A percentile compares a stretch with the other conserved stretches of the same genome.
Evolutionary conservation across 495 filamentous ascomycete genomes (phyloP).

Genomic region (Parathielavia hyrcaniae): DNA sequence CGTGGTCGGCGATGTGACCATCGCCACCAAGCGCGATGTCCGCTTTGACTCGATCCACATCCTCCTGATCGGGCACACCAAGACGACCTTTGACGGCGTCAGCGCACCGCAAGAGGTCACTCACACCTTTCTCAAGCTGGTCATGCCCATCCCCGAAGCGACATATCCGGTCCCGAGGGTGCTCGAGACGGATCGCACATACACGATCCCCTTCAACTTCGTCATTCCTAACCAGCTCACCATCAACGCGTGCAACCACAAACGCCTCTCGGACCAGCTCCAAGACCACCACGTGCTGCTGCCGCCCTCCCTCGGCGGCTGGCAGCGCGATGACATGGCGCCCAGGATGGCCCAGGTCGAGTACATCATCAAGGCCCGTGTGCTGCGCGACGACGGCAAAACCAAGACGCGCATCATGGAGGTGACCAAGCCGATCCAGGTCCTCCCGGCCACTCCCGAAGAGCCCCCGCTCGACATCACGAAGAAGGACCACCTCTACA

Average conservation of each 20-base stretch:
- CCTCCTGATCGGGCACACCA: slow-evolving; percentile 62
- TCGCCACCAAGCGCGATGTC: slow-evolving; percentile 54
- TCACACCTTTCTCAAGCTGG: slow-evolving; percentile 69
- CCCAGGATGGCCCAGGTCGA: slow-evolving; percentile 73
- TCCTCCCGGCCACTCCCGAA: slow-evolving; percentile 70
- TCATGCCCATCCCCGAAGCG: slow-evolving; percentile 66
- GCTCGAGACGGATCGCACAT: slow-evolving; percentile 57
- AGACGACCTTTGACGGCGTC: slow-evolving; percentile 40
- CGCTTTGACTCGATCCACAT: slow-evolving; percentile 78
- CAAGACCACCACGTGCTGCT: slow-evolving; percentile 67
- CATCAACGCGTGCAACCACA: slow-evolving; percentile 47
- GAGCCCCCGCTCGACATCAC: slow-evolving; percentile 67
- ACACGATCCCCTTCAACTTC: slow-evolving; percentile 81
- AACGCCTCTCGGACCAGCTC: slow-evolving; percentile 48
- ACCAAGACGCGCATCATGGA: slow-evolving; percentile 39
- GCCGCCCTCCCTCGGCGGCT: slow-evolving; percentile 75
- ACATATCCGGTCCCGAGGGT: slow-evolving; percentile 65
- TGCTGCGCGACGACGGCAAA: slow-evolving; percentile 37
- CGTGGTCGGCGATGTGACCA: slow-evolving; percentile 47
- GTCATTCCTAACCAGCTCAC: slow-evolving; percentile 71
- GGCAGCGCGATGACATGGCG: slow-evolving; percentile 68
- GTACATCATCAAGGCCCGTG: slow-evolving; percentile 63
- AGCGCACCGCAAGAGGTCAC: slow-evolving; percentile 39
- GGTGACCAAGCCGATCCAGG: slow-evolving; percentile 55
- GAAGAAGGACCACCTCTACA: slow-evolving; percentile 56